Conservation (phyloP, 129 eudicot species). For the Chrysanthemum lavandulifolium region DNA sequence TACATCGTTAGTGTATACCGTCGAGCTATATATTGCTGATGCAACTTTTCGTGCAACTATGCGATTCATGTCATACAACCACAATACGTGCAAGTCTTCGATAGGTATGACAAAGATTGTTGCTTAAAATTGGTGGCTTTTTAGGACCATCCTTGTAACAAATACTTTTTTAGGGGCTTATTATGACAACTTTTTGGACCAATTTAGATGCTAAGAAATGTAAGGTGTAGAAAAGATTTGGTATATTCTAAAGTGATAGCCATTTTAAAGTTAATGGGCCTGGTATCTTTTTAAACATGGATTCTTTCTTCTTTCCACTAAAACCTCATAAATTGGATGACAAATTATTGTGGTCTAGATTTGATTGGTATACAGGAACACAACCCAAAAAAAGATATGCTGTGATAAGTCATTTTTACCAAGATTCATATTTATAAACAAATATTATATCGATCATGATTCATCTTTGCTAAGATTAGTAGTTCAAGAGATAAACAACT, state of each 20-base stretch:
- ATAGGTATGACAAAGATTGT: conserved; percentile 14
- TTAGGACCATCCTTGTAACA: conserved; percentile 12
- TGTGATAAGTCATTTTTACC: background rate
- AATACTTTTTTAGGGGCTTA: conserved; percentile 1
- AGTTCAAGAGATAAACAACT: too few species aligned
- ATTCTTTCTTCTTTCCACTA: conserved; percentile 23
- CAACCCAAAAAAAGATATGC: conserved; percentile 12
- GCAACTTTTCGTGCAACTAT: too few species aligned
- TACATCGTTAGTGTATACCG: too few species aligned
- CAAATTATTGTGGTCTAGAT: conserved; percentile 7
- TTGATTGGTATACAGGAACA: background rate
- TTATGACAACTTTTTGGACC: conserved; percentile 15
- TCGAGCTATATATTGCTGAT: too few species aligned
- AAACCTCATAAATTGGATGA: conserved; percentile 27
- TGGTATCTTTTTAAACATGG: conserved; percentile 6
- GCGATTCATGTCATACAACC: background rate
- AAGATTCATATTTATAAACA: background rate
- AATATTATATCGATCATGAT: background rate
- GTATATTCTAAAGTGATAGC: conserved; percentile 31
- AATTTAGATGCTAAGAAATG: conserved; percentile 24
- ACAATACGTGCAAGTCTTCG: background rate
- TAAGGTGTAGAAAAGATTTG: conserved; percentile 23
- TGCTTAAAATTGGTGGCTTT: background rate
- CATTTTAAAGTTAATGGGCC: conserved; percentile 21
- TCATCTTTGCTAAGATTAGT: background rate